These are phyloP conservation scores for Paramecium octaurelia DNA, from an alignment of 73 alveolate genomes.

Conservation along the genomic window DNA sequence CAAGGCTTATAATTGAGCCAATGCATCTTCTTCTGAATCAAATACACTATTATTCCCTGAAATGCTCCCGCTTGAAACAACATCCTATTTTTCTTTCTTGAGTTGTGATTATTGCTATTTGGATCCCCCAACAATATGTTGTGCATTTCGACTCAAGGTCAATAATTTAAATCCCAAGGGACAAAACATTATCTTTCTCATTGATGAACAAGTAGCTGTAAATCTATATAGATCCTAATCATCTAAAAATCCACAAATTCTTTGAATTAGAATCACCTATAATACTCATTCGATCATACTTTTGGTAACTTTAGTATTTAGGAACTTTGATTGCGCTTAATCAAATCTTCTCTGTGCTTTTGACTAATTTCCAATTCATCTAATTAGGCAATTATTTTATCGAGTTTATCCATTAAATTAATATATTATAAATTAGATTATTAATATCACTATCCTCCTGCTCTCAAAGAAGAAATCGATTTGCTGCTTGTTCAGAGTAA, in stretches of 20 bases:
- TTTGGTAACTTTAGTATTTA: not conserved
- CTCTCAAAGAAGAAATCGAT: not conserved
- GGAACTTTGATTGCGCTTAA: not conserved
- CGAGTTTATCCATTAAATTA: slow-evolving; percentile 20
- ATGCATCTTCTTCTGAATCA: slow-evolving; percentile 36
- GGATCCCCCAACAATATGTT: not conserved
- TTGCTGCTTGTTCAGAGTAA: not conserved
- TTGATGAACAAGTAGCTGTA: slow-evolving; percentile 24
- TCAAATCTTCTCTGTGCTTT: not conserved
- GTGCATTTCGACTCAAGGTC: not conserved
- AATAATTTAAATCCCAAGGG: slow-evolving; percentile 4
- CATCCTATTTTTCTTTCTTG: not conserved
- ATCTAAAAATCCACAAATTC: slow-evolving; percentile 37
- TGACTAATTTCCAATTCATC: slow-evolving; percentile 5
- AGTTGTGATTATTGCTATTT: not conserved
- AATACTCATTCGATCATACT: not conserved
- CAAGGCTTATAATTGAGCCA: not conserved
- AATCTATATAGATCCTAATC: slow-evolving; percentile 9
- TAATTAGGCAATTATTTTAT: not conserved
- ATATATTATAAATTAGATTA: not conserved
- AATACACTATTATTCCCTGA: not conserved
- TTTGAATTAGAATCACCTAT: not conserved
- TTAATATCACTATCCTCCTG: not conserved
- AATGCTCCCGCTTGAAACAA: not conserved
- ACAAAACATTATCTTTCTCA: slow-evolving; percentile 26